Percentiles rank a stretch among this genome's conserved stretches.
phyloP scores from a whole-genome alignment of 2,329 filamentous ascomycete genomes.

The Zarea fungicola region DNA sequence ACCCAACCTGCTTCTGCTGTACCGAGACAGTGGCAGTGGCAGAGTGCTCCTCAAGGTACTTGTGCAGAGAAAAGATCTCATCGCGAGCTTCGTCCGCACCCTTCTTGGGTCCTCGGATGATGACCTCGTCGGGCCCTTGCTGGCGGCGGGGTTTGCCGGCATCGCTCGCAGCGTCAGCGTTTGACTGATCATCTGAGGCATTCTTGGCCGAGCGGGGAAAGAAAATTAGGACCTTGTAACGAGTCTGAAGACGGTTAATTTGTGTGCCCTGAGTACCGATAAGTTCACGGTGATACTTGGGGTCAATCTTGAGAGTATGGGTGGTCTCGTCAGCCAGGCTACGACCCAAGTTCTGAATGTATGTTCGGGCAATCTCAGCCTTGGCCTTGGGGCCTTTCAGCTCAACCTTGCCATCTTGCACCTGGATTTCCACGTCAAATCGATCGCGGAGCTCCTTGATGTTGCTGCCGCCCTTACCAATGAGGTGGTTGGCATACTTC shows the following conservation, averaged over 20 bases:
- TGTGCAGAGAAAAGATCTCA: slow-evolving; percentile 81
- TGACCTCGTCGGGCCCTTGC: slow-evolving; percentile 82
- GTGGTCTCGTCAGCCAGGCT: slow-evolving; percentile 89
- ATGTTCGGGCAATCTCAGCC: slow-evolving; percentile 76
- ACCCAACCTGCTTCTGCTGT: slow-evolving; percentile 88
- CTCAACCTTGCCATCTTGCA: slow-evolving; percentile 90
- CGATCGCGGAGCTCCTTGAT: slow-evolving; percentile 61
- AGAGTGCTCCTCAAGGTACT: slow-evolving; percentile 87
- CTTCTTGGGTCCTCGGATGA: slow-evolving; percentile 85
- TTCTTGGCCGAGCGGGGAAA: slow-evolving; percentile 69
- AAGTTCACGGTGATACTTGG: slow-evolving; percentile 89
- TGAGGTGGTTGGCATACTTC: slow-evolving; percentile 84
- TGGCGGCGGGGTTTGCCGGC: slow-evolving; percentile 59
- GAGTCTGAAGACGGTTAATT: slow-evolving; percentile 86
- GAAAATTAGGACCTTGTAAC: slow-evolving; percentile 92
- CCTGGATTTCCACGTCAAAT: slow-evolving; percentile 73
- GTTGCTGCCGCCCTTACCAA: slow-evolving; percentile 62
- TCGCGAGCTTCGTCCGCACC: slow-evolving; percentile 89
- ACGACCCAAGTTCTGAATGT: slow-evolving; percentile 74
- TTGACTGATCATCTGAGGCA: slow-evolving; percentile 63
- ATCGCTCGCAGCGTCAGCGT: slow-evolving; percentile 65
- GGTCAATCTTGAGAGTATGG: slow-evolving; percentile 81
- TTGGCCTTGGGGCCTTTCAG: slow-evolving; percentile 95
- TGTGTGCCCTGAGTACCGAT: slow-evolving; percentile 84
- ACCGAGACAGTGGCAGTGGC: slow-evolving; percentile 75